Base-by-base conservation (phyloP, 2,329 filamentous ascomycete species). In the Lachnellula occidentalis region DNA sequence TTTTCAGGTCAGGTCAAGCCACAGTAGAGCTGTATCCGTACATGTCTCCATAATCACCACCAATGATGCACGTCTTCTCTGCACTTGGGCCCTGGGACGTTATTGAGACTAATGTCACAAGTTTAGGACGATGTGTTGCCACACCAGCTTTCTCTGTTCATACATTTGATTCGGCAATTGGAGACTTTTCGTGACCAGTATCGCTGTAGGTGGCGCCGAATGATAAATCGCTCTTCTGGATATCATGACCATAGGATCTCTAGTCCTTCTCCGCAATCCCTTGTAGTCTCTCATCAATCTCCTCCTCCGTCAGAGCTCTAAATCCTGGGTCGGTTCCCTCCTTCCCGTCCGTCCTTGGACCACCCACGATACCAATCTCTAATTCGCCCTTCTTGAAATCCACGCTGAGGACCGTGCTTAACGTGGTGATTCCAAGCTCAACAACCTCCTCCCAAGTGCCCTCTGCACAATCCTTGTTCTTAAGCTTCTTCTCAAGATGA, bases 331-430 rank as follows among this genome's bases (percentile, higher is more conserved):
- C 82, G 60, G 86, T 88, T 61, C 90, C 90, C 71, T 95, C 88
- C 74, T 88, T 81, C 63, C 92, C 92, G 69, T 95, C 90, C 56
- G 78, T 75, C 67, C 84, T 82, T 55, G 92, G 92, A 31, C 91
- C 92, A 63, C 94, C 94, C 52, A 96, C 94, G 69, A 99, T 92
- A 60, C 94, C 94, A 74, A 99, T 90, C 77, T 99, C 94, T 72
- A 99, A 86, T 79, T 99, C 94, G 66, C 88, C 88, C 81, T 97
- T 97, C 83, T 99, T 99, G 80, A 99, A 99, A 73, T 99, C 94
- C 73, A 97, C 95, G 74, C 92, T 96, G 61, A 99, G 81, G 57
- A 99, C 92, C 36, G 89, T 95, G 82, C 92, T 96, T 72, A 99
- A 77, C 6, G 94, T 92, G 45, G 90, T 89, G 72, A 99, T 99